Base-by-base conservation (phyloP, 2,329 filamentous ascomycete genomes). In the Aspergillus proliferans region DNA sequence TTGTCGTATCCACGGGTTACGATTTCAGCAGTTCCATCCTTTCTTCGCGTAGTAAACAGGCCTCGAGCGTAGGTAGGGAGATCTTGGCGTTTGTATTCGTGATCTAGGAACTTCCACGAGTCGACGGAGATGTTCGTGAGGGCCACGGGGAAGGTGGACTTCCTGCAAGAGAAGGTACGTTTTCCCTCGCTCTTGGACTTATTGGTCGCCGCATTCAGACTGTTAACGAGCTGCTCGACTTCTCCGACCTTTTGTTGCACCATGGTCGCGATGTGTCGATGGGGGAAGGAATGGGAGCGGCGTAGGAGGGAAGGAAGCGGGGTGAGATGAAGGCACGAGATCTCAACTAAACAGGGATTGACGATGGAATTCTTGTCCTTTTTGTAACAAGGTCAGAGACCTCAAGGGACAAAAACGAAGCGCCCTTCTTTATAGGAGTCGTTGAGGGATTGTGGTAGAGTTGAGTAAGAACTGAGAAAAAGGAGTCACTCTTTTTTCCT, bases 1-100 rank as follows among this genome's bases (percentile, higher is more conserved):
- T 98, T 98, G 77, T 98, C 92, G 71, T 98, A 98, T 46, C 93
- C 93, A 59, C 93, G 81, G 44, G 89, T 83, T 1, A 81, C 87
- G 58, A 98, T 96, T 68, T 95, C 88, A 10, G 81, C 74, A 7
- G 81, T 75, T 7, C 83, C 83, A 22, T 80, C 75, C 45, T 78
- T 74, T 53, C 81, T 84, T 55, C 73, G 80, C 39, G 86, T 86
- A n/a, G 91, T 98, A 71, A 98, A 98, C 1, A 98, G 80, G 6
- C 93, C 93, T 47, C 93, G 84, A 5, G 93, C 91, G 67, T 96
- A 95, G 1, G 89, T 95, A 5, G 93, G 93, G 9, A 98, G 79
- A 57, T 89, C 81, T 14, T 74, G 73, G 58, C 85, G 86, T 74
- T 97, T 97, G 79, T 97, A 98, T 62, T 97, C 92, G 86, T 86